Conservation (phyloP, 2,329 filamentous ascomycete species). For the Akanthomyces lecanii region DNA sequence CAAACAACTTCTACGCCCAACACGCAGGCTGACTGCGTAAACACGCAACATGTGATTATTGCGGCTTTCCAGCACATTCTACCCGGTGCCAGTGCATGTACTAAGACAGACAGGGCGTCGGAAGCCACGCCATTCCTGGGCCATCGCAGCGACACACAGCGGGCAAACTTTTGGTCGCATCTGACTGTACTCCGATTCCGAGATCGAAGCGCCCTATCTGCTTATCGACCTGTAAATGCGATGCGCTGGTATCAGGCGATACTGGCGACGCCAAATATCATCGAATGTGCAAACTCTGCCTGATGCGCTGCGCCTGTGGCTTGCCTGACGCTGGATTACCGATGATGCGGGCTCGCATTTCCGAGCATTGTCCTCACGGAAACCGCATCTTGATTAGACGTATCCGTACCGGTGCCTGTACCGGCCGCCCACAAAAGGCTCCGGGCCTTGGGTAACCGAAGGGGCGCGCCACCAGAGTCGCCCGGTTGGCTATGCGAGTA, state of each 20-base stretch:
- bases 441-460: neutral
- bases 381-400: neutral
- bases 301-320: neutral
- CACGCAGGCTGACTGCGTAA: neutral
- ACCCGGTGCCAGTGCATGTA: neutral
- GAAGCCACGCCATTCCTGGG: slow-evolving; percentile 3
- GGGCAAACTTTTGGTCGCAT: neutral
- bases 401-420: neutral
- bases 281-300: neutral
- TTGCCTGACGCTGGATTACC: neutral
- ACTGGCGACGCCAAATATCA: neutral
- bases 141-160: neutral
- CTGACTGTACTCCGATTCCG: slow-evolving; percentile 16
- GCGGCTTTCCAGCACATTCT: slow-evolving; percentile 4
- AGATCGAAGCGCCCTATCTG: slow-evolving; percentile 3
- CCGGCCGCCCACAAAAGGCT: neutral
- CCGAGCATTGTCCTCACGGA: slow-evolving; percentile 2
- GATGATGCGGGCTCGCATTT: slow-evolving; percentile 8
- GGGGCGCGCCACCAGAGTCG: neutral
- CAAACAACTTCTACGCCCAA: neutral
- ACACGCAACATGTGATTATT: slow-evolving; percentile 4
- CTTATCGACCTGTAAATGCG: neutral
- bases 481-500: neutral
- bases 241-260: neutral
- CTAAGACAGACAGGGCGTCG: neutral